These are phyloP conservation scores for Solanum sitiens DNA, from an alignment of 257 asterid species.

Conservation along the genomic window DNA sequence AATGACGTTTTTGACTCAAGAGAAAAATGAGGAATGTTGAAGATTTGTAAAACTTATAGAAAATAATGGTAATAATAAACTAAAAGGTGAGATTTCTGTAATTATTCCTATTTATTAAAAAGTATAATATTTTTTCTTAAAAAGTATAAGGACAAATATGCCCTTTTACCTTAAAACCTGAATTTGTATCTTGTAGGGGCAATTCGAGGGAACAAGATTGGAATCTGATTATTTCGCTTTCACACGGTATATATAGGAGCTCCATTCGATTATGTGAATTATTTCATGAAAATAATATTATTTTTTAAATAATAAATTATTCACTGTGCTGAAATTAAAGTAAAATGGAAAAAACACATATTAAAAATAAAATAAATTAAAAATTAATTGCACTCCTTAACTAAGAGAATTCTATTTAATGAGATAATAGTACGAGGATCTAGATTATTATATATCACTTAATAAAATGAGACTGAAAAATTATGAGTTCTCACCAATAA, in stretches of 20 bases:
- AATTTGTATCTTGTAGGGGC: background rate
- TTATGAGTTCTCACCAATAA: background rate
- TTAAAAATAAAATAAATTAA: background rate
- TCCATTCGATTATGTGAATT: background rate
- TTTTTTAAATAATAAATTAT: background rate
- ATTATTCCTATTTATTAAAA: too few species aligned
- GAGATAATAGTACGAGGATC: background rate
- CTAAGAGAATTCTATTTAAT: background rate
- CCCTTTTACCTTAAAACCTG: too few species aligned
- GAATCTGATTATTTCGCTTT: too few species aligned
- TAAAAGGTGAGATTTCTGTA: too few species aligned
- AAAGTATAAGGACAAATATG: too few species aligned
- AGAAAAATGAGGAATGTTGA: too few species aligned
- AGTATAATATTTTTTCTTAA: too few species aligned
- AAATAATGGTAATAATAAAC: too few species aligned
- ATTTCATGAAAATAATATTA: background rate
- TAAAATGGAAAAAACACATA: background rate
- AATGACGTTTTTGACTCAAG: too few species aligned
- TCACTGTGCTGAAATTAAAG: background rate
- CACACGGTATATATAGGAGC: too few species aligned
- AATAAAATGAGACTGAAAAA: background rate
- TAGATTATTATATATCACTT: background rate
- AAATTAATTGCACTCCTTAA: background rate
- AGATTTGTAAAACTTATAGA: too few species aligned
- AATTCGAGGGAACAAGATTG: too few species aligned